Base-by-base conservation (phyloP, 2,329 filamentous ascomycete species). In the Venturia aucupariae region DNA sequence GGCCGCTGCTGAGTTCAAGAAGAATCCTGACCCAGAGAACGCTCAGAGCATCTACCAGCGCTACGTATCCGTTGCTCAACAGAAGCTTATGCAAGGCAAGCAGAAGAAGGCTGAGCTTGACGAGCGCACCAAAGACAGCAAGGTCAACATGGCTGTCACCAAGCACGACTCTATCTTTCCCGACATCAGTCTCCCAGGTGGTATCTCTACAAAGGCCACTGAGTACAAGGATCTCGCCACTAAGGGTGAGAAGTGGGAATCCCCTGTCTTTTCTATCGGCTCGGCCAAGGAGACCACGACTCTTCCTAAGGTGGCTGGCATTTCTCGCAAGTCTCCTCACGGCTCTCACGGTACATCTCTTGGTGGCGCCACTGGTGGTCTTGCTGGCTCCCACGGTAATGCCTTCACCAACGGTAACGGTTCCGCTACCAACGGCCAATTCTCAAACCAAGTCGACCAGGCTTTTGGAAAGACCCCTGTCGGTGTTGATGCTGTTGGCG, bases 181-280 rank as follows among this genome's bases (percentile, higher is more conserved):
- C 72, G 81, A 93, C 73, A 87, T 99, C 73, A 83, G 87, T 65
- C 82, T 99, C 6, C 92, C 92, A 32, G 90, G 90, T 39, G 92
- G 92, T 64, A 93, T 97, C 74, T 94, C 90, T 70, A 87, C 86
- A 79, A 97, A 96, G 84, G 92, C 93, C 11, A 95, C 90, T 30
- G 91, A 96, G 76, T 97, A 95, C 83, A 90, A 86, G 79, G 86
- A 97, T 27, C 82, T 96, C 65, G 90, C 93, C 10, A 81, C 81
- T 69, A 91, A 94, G 84, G 94, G 94, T 62, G 90, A 96, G 64
- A 88, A 86, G 75, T 99, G 94, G 94, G 89, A 96, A 81, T 95
- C 90, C 67, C 91, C 93, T 11, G 86, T 99, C 71, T 99, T 99
- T 80, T 88, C 86, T 66, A 88, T 97, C 70, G 93, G 94, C 60